Base-by-base conservation (phyloP, 1,284 basidiomycete genomes). In the Papiliotrema nemorosa region DNA sequence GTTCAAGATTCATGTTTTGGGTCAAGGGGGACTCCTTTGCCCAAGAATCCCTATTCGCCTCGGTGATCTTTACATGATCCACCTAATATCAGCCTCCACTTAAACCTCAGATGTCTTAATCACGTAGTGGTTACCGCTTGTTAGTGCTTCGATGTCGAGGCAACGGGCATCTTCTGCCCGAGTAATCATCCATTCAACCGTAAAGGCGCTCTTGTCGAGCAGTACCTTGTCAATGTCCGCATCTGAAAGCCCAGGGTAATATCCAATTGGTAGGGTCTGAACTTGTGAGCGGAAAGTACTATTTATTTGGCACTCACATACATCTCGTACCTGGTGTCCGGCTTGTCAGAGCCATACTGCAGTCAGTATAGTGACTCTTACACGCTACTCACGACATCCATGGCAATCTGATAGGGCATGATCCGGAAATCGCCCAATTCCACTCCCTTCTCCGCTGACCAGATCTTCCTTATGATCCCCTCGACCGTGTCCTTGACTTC, bases 291-390 rank as follows among this genome's bases (percentile, higher is more conserved):
- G 9, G 31, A 33, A 36, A 36, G 16, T n/a, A 4, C 21, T 38
- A 20, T 16, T 9, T 18, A 3, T 20, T 22, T n/a, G 29, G 29
- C 21, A 61, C 77, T 63, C 54, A 90, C 88, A 82, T 90, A 84
- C 58, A 93, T 80, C 41, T 82, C 83, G 75, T 89, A 93, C 47
- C 93, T 82, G 44, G 85, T 83, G 73, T 97, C 92, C 34, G 92
- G 92, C 78, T 97, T 97, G 77, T 97, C 92, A 44, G 89, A 90
- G 9, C 93, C 92, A 78, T 86, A 97, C 84, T 89, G 57, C 13
- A 31, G 39, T 45, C 26, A 41, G 20, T 12, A 13, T 21, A 13
- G 14, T 14, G 29, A 35, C 39, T 21, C 29, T 27, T 43, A 22
- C 12, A 6, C 21, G 24, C 4, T 13, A 70, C 85, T 77, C 70